These are phyloP conservation scores for Debaryomyces robertsiae DNA, from an alignment of 1,139 yeast species.

Conservation along the genomic window DNA sequence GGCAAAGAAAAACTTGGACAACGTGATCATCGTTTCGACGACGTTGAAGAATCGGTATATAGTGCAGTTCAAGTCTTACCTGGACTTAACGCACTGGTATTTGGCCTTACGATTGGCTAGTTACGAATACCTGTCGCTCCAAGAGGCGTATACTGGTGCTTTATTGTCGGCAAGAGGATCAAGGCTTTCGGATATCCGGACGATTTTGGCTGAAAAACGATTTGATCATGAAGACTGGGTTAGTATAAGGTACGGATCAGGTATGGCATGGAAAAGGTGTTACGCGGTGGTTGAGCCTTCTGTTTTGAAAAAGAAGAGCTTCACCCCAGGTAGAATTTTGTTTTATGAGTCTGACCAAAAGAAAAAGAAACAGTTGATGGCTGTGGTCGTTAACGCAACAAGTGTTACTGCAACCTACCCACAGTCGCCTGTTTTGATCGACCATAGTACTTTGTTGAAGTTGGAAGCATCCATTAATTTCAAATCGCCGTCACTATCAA, in stretches of 20 bases:
- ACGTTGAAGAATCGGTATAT: conserved; percentile 86
- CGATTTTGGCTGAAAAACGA: conserved; percentile 80
- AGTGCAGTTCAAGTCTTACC: conserved; percentile 68
- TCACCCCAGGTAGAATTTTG: conserved; percentile 57
- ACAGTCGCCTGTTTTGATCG: conserved; percentile 75
- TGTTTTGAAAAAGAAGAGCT: conserved; percentile 42
- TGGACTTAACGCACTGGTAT: conserved; percentile 67
- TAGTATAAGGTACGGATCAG: conserved; percentile 90
- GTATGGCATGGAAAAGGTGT: conserved; percentile 97
- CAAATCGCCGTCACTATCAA: conserved; percentile 41
- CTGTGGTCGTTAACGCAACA: conserved; percentile 68
- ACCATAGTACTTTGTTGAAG: conserved; percentile 84
- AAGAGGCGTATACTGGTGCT: conserved; percentile 96
- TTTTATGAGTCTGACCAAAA: conserved; percentile 71
- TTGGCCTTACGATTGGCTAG: conserved; percentile 78
- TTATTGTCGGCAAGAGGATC: conserved; percentile 86
- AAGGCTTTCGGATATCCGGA: conserved; percentile 79
- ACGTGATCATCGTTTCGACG: conserved; percentile 85
- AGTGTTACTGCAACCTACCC: conserved; percentile 95
- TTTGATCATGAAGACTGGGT: conserved; percentile 94
- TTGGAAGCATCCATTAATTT: conserved; percentile 80
- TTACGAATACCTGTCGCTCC: conserved; percentile 78
- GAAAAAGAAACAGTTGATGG: conserved; percentile 76
- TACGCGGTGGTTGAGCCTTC: conserved; percentile 88
- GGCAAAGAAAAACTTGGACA: conserved; percentile 64